Evolutionary conservation across 495 filamentous ascomycete genomes (phyloP).

Genomic region (Aspergillus mulundensis): DNA sequence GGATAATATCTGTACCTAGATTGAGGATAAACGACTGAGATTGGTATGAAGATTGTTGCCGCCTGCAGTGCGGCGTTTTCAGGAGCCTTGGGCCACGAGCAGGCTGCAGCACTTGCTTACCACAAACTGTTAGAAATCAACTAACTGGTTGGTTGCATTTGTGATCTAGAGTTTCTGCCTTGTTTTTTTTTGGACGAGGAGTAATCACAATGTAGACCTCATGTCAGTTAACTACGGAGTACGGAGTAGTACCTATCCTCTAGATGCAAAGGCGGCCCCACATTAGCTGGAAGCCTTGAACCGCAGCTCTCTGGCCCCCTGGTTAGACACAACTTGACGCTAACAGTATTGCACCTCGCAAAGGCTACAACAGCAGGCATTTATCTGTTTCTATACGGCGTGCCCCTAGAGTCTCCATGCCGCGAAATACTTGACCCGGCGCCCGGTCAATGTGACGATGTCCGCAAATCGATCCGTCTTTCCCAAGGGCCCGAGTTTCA

Average conservation of each 20-base stretch:
- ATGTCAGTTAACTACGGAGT: not conserved
- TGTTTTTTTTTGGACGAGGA: too few species aligned
- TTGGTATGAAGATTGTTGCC: not conserved
- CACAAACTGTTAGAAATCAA: too few species aligned
- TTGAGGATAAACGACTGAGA: not conserved
- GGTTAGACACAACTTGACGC: too few species aligned
- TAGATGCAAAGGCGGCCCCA: not conserved
- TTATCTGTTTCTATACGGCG: not conserved
- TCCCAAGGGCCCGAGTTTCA: slow-evolving; percentile 74
- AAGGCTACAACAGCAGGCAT: not conserved
- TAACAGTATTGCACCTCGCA: not conserved
- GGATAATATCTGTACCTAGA: not conserved
- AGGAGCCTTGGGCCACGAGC: not conserved
- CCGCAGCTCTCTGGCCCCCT: not conserved
- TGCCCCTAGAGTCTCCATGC: not conserved
- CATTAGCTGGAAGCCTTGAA: not conserved
- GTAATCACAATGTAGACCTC: not conserved
- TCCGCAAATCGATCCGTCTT: slow-evolving; percentile 58
- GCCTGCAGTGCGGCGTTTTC: not conserved
- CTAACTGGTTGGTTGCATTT: too few species aligned
- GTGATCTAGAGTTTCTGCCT: too few species aligned
- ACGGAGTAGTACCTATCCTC: too few species aligned
- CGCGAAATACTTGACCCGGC: slow-evolving; percentile 22
- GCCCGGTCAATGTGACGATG: slow-evolving; percentile 41
- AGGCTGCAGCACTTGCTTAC: not conserved